These are phyloP conservation scores for Pseudogymnoascus sp. DNA, from an alignment of 2,329 filamentous ascomycete genomes.

Conservation along the genomic window DNA sequence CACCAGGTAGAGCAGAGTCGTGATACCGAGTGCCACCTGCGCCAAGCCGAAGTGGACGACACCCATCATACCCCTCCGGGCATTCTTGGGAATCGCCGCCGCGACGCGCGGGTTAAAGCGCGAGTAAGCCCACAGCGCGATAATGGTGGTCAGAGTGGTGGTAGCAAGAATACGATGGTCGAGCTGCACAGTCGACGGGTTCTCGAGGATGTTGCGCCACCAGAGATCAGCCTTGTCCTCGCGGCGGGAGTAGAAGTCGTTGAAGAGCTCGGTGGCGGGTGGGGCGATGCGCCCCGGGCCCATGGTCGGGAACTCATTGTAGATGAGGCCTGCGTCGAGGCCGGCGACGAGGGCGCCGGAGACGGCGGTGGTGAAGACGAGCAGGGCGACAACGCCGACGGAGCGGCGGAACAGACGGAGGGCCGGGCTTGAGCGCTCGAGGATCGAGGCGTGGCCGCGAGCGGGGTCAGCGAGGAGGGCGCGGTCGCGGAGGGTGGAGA, in stretches of 20 bases:
- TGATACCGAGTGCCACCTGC: conserved; percentile 82
- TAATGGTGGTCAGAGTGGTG: conserved; percentile 75
- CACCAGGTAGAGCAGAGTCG: conserved; percentile 87
- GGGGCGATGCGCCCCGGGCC: conserved; percentile 68
- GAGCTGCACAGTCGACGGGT: conserved; percentile 89
- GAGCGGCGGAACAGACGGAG: conserved; percentile 67
- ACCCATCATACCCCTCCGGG: conserved; percentile 63
- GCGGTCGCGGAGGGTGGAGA: conserved; percentile 73
- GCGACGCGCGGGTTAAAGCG: conserved; percentile 53
- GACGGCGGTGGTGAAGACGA: conserved; percentile 86
- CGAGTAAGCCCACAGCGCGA: conserved; percentile 74
- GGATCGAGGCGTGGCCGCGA: conserved; percentile 51
- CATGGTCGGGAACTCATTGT: conserved; percentile 98
- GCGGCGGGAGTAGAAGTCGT: conserved; percentile 74
- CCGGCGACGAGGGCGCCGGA: conserved; percentile 91
- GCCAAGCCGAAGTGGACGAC: conserved; percentile 74
- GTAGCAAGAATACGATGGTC: conserved; percentile 90
- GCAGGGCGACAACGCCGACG: conserved; percentile 59
- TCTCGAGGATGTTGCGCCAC: conserved; percentile 98
- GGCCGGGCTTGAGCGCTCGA: conserved; percentile 56
- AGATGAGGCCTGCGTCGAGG: conserved; percentile 92
- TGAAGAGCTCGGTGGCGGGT: conserved; percentile 74
- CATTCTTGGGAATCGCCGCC: conserved; percentile 53
- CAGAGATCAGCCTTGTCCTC: conserved; percentile 75
- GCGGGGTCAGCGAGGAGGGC: conserved; percentile 62